Base-by-base conservation (phyloP, 371 early-diverging fungal genomes). In the Apophysomyces trapeziformis region DNA sequence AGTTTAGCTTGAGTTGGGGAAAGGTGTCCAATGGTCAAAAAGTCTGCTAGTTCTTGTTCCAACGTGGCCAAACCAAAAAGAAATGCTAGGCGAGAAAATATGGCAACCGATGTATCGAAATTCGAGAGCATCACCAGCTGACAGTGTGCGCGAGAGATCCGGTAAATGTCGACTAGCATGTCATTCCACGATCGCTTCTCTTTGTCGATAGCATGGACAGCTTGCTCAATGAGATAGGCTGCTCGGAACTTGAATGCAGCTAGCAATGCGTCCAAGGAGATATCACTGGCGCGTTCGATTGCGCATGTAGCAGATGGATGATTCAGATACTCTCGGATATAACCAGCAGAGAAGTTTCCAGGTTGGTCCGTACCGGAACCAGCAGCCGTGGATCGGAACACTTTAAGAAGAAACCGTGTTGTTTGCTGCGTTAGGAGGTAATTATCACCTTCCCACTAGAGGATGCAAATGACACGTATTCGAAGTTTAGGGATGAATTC, bases 371-470 rank as follows among this genome's bases (percentile, higher is more conserved):
- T 57, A 13, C 61, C 67, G 63, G 78, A 78, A 60, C 75, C 77
- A 8, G 82, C 68, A n/a, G 43, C 75, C 0, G 85, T 67, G 0
- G 71, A 68, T 5, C 79, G 73, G 58, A 87, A 72, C 26, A 85
- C 83, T 69, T 85, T 87, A 32, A 88, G 54, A 13, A 93, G 76
- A 69, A 90, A 92, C 7, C 91, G 88, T 7, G 87, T 80, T 11
- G 88, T 88, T 80, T 93, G 93, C 69, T 90, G 92, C n/a, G 90
- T 85, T 65, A 93, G 65, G 13, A 93, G 80, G 60, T 86, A 90
- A 75, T 92, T 92, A 65, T 93, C 93, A 43, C 93, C 93, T 74
- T 93, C 93, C 85, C 85, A 86, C 75, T 77, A 66, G 2, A 26
- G 32, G 1, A 26, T 26, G 68, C 41, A 37, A 63, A 62, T 43